Percentiles rank a stretch among this genome's conserved stretches.
phyloP scores from a whole-genome alignment of 1,139 yeast genomes.

The Pneumocystis sp. region DNA sequence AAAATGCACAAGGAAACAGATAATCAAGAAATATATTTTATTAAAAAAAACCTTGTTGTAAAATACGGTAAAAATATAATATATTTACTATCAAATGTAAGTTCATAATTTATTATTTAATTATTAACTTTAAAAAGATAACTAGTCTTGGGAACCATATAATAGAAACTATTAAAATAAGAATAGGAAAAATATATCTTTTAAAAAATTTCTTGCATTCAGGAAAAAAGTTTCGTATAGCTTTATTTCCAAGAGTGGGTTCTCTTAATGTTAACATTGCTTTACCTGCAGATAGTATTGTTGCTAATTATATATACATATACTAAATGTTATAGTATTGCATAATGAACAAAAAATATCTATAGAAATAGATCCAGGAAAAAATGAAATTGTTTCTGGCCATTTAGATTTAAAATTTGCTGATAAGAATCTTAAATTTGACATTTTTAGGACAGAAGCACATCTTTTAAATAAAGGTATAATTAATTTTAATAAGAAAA shows the following conservation, averaged over 20 bases:
- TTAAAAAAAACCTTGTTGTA: not conserved
- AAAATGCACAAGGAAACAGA: not conserved
- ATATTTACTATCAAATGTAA: not conserved
- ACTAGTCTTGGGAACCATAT: constrained; percentile 1
- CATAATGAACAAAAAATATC: not conserved
- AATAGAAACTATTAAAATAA: not conserved
- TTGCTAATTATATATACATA: not conserved
- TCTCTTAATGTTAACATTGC: not conserved
- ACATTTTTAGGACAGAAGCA: not conserved
- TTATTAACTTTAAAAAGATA: not conserved
- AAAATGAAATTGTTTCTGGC: not conserved
- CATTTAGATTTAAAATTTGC: not conserved
- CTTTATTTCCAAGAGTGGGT: not conserved
- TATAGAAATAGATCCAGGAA: not conserved
- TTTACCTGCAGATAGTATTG: not conserved
- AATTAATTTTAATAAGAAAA: not conserved
- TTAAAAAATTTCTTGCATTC: not conserved
- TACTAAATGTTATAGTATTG: not conserved
- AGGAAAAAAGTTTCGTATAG: not conserved
- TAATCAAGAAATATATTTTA: not conserved
- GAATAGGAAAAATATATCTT: not conserved
- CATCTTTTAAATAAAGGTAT: not conserved
- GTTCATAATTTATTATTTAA: not conserved
- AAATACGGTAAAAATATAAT: not conserved
- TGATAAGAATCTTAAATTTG: not conserved